phyloP scores from a whole-genome alignment of 768 basidiomycete species.

The Imleria badia region DNA sequence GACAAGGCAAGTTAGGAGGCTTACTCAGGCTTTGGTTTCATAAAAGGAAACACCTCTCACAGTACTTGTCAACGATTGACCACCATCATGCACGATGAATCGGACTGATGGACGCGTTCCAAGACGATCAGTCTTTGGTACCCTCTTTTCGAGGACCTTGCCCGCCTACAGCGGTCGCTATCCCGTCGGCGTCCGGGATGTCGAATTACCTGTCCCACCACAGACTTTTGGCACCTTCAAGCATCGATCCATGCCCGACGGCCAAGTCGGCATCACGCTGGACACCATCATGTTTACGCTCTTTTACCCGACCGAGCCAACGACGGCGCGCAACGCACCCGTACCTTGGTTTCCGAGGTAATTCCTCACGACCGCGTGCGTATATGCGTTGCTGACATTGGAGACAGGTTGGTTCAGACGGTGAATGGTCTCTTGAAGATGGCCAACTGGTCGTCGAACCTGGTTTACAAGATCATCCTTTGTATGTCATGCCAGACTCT shows the following conservation, averaged over 20 bases:
- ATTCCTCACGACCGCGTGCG: not conserved
- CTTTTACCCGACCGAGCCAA: conserved; percentile 31
- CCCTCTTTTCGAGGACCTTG: conserved; percentile 27
- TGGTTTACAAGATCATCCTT: conserved; percentile 21
- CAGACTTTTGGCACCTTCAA: conserved; percentile 28
- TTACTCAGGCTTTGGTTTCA: no score
- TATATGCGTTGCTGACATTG: not conserved
- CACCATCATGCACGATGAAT: no score
- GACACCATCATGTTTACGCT: conserved; percentile 33
- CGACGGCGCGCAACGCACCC: not conserved
- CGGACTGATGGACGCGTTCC: not conserved
- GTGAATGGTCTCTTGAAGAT: conserved; percentile 34
- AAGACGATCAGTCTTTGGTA: conserved; percentile 7
- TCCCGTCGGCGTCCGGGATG: conserved; percentile 33
- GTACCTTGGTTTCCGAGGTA: conserved; percentile 32
- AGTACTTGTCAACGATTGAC: no score
- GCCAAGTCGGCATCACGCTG: conserved; percentile 27
- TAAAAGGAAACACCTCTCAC: conserved; percentile 5
- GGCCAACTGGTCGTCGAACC: conserved; percentile 31
- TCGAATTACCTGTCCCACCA: conserved; percentile 29
- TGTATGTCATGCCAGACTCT: conserved; percentile 12
- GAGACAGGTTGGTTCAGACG: conserved; percentile 29
- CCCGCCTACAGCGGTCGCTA: conserved; percentile 31
- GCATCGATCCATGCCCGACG: conserved; percentile 21
- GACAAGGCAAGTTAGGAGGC: no score